These are phyloP conservation scores for Coprinopsis sp. DNA, from an alignment of 768 basidiomycete genomes.

Conservation along the genomic window DNA sequence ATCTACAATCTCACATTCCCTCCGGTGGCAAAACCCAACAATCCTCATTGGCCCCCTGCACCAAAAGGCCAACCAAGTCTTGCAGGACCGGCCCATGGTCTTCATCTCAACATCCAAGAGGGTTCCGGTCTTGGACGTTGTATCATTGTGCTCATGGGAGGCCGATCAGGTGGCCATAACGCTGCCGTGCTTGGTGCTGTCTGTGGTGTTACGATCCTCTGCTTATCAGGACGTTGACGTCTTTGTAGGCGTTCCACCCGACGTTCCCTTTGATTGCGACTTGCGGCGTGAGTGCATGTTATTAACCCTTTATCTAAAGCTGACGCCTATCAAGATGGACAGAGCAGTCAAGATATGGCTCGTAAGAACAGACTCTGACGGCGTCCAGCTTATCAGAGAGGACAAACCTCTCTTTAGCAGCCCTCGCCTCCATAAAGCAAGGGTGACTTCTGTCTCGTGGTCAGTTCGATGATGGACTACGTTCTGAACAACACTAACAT, in stretches of 20 bases:
- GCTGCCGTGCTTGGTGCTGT: conserved; percentile 68
- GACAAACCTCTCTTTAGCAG: conserved; percentile 78
- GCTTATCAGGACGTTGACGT: neutral
- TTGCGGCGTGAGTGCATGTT: conserved; percentile 53
- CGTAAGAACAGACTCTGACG: conserved; percentile 33
- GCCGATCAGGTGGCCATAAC: conserved; percentile 67
- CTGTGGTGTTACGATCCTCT: conserved; percentile 16
- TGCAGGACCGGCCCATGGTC: conserved; percentile 67
- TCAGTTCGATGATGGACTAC: conserved; percentile 18
- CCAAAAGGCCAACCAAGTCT: conserved; percentile 37
- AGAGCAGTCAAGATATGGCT: conserved; percentile 75
- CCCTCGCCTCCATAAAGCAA: conserved; percentile 57
- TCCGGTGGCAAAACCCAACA: conserved; percentile 22
- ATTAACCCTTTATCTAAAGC: conserved; percentile 4
- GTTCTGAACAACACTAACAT: neutral
- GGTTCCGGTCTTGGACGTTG: conserved; percentile 63
- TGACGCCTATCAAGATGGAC: conserved; percentile 48
- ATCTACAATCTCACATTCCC: conserved; percentile 57
- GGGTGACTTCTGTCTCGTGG: conserved; percentile 64
- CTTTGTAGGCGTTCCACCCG: conserved; percentile 61
- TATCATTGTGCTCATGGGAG: conserved; percentile 60
- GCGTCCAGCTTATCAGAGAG: conserved; percentile 45
- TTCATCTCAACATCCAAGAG: conserved; percentile 55
- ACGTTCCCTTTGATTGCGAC: conserved; percentile 65
- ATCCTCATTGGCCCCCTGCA: conserved; percentile 56